Evolutionary conservation across 2,329 filamentous ascomycete genomes (phyloP).

Genomic region (Alternaria hordeiaustralica): DNA sequence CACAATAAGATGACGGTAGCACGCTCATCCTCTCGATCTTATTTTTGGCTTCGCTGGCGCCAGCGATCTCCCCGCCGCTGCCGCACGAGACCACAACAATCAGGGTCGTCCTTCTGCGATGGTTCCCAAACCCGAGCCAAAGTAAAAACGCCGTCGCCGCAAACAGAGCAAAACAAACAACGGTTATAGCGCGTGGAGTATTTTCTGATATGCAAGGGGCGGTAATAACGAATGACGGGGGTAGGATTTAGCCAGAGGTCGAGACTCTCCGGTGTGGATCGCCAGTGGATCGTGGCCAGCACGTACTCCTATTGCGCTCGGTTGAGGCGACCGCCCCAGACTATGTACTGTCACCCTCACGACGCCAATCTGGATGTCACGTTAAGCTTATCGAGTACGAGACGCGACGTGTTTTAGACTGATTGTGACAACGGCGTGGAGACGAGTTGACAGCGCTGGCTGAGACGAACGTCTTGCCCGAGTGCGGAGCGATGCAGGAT

Average conservation of each 20-base stretch:
- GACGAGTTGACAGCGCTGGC: slow-evolving; percentile 5
- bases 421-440: slow-evolving; percentile 1
- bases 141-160: neutral
- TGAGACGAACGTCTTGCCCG: slow-evolving; percentile 18
- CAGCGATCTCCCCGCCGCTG: neutral
- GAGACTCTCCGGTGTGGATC: slow-evolving; percentile 8
- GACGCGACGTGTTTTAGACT: slow-evolving; percentile 5
- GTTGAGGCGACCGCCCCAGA: slow-evolving; percentile 9
- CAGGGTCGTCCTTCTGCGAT: neutral
- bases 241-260: slow-evolving; percentile 13
- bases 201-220: slow-evolving; percentile 10
- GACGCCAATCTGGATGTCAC: neutral
- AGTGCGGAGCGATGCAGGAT: slow-evolving; percentile 10
- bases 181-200: slow-evolving; percentile 2
- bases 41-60: slow-evolving; percentile 12
- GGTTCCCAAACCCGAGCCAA: slow-evolving; percentile 2
- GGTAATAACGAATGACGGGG: slow-evolving; percentile 15
- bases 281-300: slow-evolving; percentile 3
- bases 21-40: slow-evolving; percentile 18
- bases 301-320: slow-evolving; percentile 6
- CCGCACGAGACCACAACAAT: neutral
- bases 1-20: slow-evolving; percentile 15
- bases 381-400: slow-evolving; percentile 11
- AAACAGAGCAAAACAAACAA: slow-evolving; percentile 1
- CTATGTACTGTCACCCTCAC: slow-evolving; percentile 3